Evolutionary conservation across 352 stramenopile species (phyloP), one percentile per base, ranked within the genome.

Genomic region (Globisporangium irregulare): DNA sequence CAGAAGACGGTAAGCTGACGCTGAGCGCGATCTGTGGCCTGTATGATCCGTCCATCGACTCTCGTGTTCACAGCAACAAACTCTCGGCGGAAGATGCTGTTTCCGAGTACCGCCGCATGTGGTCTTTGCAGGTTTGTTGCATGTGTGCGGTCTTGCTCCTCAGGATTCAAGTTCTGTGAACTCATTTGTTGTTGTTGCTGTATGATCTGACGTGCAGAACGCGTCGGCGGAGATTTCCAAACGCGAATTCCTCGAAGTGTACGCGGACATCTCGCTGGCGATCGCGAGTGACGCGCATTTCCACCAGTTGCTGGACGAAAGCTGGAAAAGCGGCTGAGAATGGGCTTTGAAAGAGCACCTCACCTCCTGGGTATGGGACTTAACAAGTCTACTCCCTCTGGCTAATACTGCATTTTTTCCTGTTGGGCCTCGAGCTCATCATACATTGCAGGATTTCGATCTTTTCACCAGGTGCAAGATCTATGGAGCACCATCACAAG

Each of bases 211-310:
- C 5, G 6, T 50, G 15, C 41, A 50, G 41, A 50, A 50, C 18
- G 15, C 41, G 38, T 53, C 60, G 12, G 59, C 70, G 8, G 73
- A 87, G 29, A 68, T 93, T 57, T 82, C 81, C 2, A 69, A 60
- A 7, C 74, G 71, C 41, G 78, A 91, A 53, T 94, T 94, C 62
- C 43, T 87, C 9, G 82, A 93, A 8, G 79, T 92, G 29, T 94
- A 94, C 76, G 66, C 70, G 6, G 84, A 94, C 64, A 78, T 94
- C 8, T 88, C 87, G 14, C 74, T 75, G 36, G 81, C 77, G n/a
- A 58, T 94, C 29, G 75, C 71, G 1, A 78, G 78, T 43, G 87
- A 94, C 57, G 72, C 36, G 7, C 82, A 90, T 61, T 90, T 94
- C 51, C 70, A 80, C 38, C 80, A 90, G 56, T 69, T 94, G 38